Evolutionary conservation across 495 filamentous ascomycete genomes (phyloP).

Genomic region (Hypoxylon lenormandii): DNA sequence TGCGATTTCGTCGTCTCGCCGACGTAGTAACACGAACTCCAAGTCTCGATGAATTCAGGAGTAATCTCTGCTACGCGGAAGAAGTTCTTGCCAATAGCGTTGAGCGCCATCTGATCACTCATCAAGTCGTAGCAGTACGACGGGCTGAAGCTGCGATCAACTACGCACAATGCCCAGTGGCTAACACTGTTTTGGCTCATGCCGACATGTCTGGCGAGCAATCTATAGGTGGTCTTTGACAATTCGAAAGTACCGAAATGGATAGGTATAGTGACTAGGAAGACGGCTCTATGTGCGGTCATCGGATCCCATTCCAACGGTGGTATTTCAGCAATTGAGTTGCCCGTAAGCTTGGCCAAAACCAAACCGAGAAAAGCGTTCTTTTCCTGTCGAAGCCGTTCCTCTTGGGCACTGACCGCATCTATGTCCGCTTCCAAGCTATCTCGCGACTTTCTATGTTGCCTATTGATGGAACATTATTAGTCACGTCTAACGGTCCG

Average conservation of each 20-base stretch:
- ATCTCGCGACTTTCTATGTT: conserved; percentile 19
- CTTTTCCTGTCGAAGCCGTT: conserved; percentile 30
- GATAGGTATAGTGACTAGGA: conserved; percentile 44
- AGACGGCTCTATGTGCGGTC: conserved; percentile 34
- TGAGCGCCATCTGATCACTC: conserved; percentile 46
- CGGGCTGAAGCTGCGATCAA: conserved; percentile 38
- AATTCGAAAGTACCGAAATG: conserved; percentile 42
- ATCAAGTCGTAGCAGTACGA: conserved; percentile 47
- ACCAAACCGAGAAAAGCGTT: conserved; percentile 36
- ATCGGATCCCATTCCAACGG: conserved; percentile 29
- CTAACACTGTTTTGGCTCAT: conserved; percentile 46
- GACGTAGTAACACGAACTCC: conserved; percentile 44
- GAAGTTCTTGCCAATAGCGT: conserved; percentile 37
- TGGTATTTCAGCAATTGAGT: conserved; percentile 36
- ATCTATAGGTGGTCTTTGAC: conserved; percentile 35
- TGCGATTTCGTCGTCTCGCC: conserved; percentile 47
- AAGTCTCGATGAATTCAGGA: conserved; percentile 33
- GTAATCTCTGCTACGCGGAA: conserved; percentile 41
- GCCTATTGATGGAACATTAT: conserved; percentile 15
- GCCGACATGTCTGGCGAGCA: conserved; percentile 44
- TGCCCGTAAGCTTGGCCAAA: conserved; percentile 35
- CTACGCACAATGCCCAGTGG: conserved; percentile 44
- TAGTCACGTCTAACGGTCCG: conserved; percentile 1
- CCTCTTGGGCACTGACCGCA: conserved; percentile 15
- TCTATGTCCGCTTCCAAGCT: conserved; percentile 9